Evolutionary conservation across 306 rosid genomes (phyloP), one percentile per base, ranked within the genome.

Genomic region (Cucurbita argyrosperma): DNA sequence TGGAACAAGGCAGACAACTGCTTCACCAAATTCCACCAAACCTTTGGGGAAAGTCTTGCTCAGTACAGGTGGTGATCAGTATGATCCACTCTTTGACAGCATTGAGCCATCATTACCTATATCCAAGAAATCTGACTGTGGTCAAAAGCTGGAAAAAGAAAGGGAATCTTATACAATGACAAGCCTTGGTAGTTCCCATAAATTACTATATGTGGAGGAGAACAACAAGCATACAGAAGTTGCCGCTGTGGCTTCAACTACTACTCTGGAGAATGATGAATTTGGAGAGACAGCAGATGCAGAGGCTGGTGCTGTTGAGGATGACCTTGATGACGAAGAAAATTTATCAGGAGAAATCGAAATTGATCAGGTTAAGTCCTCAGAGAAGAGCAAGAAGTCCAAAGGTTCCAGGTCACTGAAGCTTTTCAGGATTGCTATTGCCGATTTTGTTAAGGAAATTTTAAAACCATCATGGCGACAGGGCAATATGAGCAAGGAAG

Each of bases 401-500:
- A 93, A 91, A 80, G 96, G 91, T 83, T 90, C 97, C 52, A 82
- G 96, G 79, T 89, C 97, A 5, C 83, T 82, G 78, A 90, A 84
- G 84, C 89, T 85, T 74, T 94, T 94, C 83, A 94, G 90, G 88
- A 77, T 85, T 83, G 88, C 92, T 23, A 78, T 94, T 87, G 98
- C 98, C 9, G 88, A 90, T 71, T 94, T 94, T 82, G 98, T 94
- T 8, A 94, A 94, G 81, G 98, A 94, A 57, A 87, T 90, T 80
- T 79, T 94, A 74, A 94, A 94, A 83, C 98, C 97, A 21, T 94
- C 98, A 43, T 94, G 98, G 98, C 83, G 90, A 68, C 97, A 94
- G 85, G 97, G 98, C 76, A 90, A 94, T 82, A 94, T 94, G 98
- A 94, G 98, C 85, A 91, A 94, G 87, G 98, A 90, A 77, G 97